Evolutionary conservation across 2,329 filamentous ascomycete genomes (phyloP).

Genomic region (Neonectria faginata): DNA sequence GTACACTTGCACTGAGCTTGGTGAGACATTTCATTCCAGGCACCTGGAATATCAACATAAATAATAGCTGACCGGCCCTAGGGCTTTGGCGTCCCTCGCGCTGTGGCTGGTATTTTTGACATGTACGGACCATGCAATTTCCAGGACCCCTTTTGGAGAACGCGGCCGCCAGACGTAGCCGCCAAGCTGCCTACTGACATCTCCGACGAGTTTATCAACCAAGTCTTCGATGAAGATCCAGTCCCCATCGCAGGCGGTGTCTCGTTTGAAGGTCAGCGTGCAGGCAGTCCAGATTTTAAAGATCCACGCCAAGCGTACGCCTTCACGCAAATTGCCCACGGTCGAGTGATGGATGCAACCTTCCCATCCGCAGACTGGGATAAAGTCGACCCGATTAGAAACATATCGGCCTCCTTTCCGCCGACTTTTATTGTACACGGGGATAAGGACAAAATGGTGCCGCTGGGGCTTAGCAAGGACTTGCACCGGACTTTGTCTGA

Average conservation of each 20-base stretch:
- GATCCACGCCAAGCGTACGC: constrained; percentile 55
- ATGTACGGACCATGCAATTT: constrained; percentile 58
- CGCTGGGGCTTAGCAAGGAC: constrained; percentile 49
- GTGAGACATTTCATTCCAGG: constrained; percentile 40
- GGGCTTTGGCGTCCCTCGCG: constrained; percentile 53
- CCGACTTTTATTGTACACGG: constrained; percentile 59
- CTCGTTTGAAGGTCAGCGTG: constrained; percentile 55
- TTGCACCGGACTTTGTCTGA: constrained; percentile 45
- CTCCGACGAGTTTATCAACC: constrained; percentile 47
- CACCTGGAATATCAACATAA: not conserved
- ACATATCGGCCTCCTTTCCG: constrained; percentile 46
- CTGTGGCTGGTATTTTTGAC: constrained; percentile 53
- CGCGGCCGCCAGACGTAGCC: constrained; percentile 47
- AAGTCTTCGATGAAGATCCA: constrained; percentile 52
- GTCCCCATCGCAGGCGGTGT: constrained; percentile 53
- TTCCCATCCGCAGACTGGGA: constrained; percentile 43
- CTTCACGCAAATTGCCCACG: constrained; percentile 55
- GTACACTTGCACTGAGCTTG: constrained; percentile 50
- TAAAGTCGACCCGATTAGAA: constrained; percentile 50
- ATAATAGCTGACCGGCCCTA: constrained; percentile 24
- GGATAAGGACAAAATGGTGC: constrained; percentile 53
- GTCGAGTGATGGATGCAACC: constrained; percentile 52
- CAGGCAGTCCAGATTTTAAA: constrained; percentile 50
- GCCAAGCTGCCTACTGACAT: constrained; percentile 42
- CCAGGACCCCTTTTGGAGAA: constrained; percentile 52